Conservation (phyloP, 2,329 filamentous ascomycete species). For the Fusarium ramigenum region DNA sequence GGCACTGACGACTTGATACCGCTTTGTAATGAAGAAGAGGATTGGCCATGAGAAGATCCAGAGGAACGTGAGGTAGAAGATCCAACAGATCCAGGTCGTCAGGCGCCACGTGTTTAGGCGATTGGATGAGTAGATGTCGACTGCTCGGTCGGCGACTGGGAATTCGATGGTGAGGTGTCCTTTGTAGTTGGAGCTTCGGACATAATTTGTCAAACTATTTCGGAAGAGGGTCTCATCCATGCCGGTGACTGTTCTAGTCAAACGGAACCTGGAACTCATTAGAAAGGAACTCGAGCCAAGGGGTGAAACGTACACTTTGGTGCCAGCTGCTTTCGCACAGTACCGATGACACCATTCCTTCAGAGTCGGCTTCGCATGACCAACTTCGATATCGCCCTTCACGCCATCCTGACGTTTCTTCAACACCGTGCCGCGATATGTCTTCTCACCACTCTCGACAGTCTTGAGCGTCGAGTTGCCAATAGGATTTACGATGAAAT, state of each 20-base stretch:
- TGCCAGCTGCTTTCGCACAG: constrained; percentile 19
- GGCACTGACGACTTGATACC: constrained; percentile 23
- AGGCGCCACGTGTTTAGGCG: constrained; percentile 30
- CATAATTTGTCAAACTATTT: background rate
- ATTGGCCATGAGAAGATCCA: constrained; percentile 40
- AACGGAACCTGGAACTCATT: constrained; percentile 23
- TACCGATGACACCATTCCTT: constrained; percentile 39
- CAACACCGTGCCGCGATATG: constrained; percentile 34
- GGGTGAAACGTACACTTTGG: constrained; percentile 26
- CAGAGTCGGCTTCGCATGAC: constrained; percentile 22
- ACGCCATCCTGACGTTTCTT: constrained; percentile 23
- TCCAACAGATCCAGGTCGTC: constrained; percentile 33
- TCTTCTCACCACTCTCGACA: constrained; percentile 29
- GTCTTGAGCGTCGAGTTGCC: constrained; percentile 17
- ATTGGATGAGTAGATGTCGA: constrained; percentile 35
- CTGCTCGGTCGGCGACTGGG: constrained; percentile 32
- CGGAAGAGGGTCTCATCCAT: background rate
- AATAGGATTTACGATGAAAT: background rate
- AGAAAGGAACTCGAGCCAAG: background rate
- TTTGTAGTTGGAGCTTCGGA: constrained; percentile 35
- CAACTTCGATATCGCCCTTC: constrained; percentile 31
- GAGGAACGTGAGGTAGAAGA: constrained; percentile 35
- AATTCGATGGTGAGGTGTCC: constrained; percentile 27
- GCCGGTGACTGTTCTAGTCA: constrained; percentile 27
- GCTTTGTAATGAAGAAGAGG: constrained; percentile 31